Evolutionary conservation across 208 protist genomes (phyloP).

Genomic region (Leishmania martiniquensis): DNA sequence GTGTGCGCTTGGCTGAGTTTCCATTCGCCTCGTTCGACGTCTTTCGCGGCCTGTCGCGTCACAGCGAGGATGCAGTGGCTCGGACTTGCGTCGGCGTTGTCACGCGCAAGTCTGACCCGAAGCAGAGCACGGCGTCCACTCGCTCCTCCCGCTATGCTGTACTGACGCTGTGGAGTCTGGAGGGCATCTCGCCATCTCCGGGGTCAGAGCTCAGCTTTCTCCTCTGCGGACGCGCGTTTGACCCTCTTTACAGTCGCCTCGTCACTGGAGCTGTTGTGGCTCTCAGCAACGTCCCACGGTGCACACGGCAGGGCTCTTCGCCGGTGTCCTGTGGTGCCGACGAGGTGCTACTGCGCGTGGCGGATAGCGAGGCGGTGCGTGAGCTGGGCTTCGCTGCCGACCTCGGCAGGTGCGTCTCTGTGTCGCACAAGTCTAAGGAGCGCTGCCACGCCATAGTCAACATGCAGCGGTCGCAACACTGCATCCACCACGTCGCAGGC

Average conservation of each 20-base stretch:
- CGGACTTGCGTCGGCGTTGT: conserved; percentile 67
- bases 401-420: conserved; percentile 57
- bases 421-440: conserved; percentile 45
- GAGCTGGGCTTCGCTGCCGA: conserved; percentile 70
- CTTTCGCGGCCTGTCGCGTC: conserved; percentile 17
- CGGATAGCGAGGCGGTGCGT: conserved; percentile 41
- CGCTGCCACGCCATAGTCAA: conserved; percentile 65
- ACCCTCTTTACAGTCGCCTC: conserved; percentile 59
- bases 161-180: conserved; percentile 70
- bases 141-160: conserved; percentile 50
- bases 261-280: conserved; percentile 53
- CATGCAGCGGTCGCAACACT: conserved; percentile 42
- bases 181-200: conserved; percentile 43
- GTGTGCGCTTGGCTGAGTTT: conserved; percentile 55
- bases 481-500: conserved; percentile 50
- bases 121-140: conserved; percentile 34
- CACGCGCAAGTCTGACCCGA: conserved; percentile 65
- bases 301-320: conserved; percentile 13
- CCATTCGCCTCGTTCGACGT: conserved; percentile 51
- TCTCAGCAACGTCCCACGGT: conserved; percentile 47
- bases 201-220: conserved; percentile 55
- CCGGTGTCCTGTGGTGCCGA: not conserved
- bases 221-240: conserved; percentile 65
- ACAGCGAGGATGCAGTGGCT: conserved; percentile 19
- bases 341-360: conserved; percentile 38